Evolutionary conservation across 352 stramenopile species (phyloP), one percentile per base, ranked within the genome.

Genomic region (Plasmopara halstedii): DNA sequence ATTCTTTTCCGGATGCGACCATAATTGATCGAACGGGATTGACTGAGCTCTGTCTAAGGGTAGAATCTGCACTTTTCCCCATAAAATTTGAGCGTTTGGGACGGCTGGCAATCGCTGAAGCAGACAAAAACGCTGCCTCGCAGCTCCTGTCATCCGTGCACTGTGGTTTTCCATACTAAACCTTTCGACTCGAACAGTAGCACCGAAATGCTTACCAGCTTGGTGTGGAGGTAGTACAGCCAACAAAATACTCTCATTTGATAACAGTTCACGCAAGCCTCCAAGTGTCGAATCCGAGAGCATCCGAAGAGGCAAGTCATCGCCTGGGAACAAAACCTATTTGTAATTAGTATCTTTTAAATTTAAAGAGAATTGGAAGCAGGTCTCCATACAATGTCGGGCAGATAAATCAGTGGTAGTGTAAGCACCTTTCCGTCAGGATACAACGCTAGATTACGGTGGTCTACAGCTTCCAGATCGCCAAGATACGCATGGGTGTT

Each of bases 321-420:
- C 79, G 10, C 81, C 79, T 14, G 82, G 82, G 50, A 93, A 93
- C 15, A 93, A 64, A 44, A 93, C 73, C 79, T 93, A 42, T 32
- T 15, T 27, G 17, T 2, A 34, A 2, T 35, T 34, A 54, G 33
- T 9, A 22, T 23, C 14, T 44, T 42, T 23, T 21, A 6, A 22
- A 42, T 15, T 21, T 35, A 7, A 19, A n/a, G 15, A 29, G 14
- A 20, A 3, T 21, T n/a, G n/a, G n/a, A n/a, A 23, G 20, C n/a
- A 29, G 31, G 1, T n/a, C 18, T 17, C 21, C 67, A 32, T 62
- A 94, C 82, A 45, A 88, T 85, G 32, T 90, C 73, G 0, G 71
- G 74, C 15, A 94, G 50, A 27, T 75, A 77, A 31, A 94, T 67
- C 21, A 94, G 64, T 33, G 82, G 77, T 2, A 94, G 49, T 34